Conservation (phyloP, 495 filamentous ascomycete species). For the Podospora pseudocomata region DNA sequence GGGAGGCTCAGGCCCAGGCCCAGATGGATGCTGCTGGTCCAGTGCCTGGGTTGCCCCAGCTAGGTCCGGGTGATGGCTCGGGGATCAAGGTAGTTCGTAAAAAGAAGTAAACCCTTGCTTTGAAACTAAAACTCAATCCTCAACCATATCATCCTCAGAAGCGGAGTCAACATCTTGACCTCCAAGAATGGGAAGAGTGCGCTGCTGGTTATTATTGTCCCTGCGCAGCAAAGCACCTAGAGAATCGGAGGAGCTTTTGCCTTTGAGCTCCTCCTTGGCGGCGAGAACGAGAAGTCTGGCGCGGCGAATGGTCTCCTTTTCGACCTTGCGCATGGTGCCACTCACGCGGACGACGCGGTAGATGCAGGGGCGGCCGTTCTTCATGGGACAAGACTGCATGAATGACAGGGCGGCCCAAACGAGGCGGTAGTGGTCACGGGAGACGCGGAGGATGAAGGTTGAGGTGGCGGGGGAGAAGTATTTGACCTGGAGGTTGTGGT, state of each 20-base stretch:
- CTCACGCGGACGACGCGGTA: conserved; percentile 87
- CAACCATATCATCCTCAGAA: conserved; percentile 49
- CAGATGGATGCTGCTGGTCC: not conserved
- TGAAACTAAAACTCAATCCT: conserved; percentile 13
- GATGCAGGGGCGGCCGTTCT: conserved; percentile 59
- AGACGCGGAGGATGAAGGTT: conserved; percentile 81
- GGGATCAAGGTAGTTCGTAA: conserved; percentile 32
- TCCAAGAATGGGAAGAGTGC: conserved; percentile 42
- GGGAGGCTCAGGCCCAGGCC: conserved; percentile 26
- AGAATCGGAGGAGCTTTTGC: conserved; percentile 32
- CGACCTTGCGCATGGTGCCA: conserved; percentile 87
- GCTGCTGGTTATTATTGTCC: conserved; percentile 25
- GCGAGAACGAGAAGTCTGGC: conserved; percentile 67
- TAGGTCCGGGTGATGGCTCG: conserved; percentile 10
- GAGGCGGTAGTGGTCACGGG: conserved; percentile 73
- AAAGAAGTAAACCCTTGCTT: conserved; percentile 22
- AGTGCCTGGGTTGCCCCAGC: conserved; percentile 8
- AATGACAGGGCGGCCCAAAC: conserved; percentile 88
- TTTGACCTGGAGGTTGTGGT: conserved; percentile 76
- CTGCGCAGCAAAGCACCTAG: conserved; percentile 41
- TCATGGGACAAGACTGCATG: conserved; percentile 64
- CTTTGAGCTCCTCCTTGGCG: conserved; percentile 46
- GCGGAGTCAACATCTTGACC: conserved; percentile 44
- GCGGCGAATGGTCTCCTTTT: conserved; percentile 79
- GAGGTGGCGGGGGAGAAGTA: conserved; percentile 91